Conservation (phyloP, 2,329 filamentous ascomycete species). For the Dactylellina drechsleri region DNA sequence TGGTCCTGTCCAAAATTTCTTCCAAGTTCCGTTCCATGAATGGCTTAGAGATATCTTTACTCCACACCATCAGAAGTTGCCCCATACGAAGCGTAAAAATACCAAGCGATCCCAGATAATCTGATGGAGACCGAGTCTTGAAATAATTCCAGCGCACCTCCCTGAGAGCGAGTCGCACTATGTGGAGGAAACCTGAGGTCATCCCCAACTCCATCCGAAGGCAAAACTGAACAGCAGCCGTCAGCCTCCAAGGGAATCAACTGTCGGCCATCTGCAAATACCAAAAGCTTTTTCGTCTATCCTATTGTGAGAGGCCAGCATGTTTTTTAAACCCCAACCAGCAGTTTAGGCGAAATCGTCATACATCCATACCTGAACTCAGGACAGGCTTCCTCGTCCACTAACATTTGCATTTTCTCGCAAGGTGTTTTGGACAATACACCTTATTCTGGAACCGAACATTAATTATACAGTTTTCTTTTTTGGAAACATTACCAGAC, state of each 20-base stretch:
- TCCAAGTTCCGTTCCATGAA: constrained; percentile 41
- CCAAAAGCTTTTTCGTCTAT: constrained; percentile 10
- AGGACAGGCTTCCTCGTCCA: background rate
- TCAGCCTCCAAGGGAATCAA: constrained; percentile 25
- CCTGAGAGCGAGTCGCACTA: constrained; percentile 9
- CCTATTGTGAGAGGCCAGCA: constrained; percentile 33
- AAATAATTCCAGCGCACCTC: constrained; percentile 36
- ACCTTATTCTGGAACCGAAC: constrained; percentile 1
- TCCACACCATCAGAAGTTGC: constrained; percentile 45
- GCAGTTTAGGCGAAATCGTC: constrained; percentile 53
- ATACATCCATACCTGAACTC: constrained; percentile 12
- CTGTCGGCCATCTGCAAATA: no score
- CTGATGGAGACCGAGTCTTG: constrained; percentile 16
- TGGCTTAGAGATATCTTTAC: constrained; percentile 33
- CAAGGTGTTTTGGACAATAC: constrained; percentile 7
- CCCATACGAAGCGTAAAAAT: constrained; percentile 9
- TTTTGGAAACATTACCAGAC: constrained; percentile 28
- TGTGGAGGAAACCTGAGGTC: background rate
- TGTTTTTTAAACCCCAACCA: constrained; percentile 17
- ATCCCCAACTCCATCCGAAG: background rate
- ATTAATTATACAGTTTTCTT: constrained; percentile 11
- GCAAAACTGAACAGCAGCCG: background rate
- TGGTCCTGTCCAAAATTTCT: constrained; percentile 52
- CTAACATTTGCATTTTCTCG: constrained; percentile 20
- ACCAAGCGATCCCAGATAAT: constrained; percentile 31